Evolutionary conservation across 2,329 filamentous ascomycete species (phyloP), one percentile per base, ranked within the genome.

Genomic region (Fusarium irregulare): DNA sequence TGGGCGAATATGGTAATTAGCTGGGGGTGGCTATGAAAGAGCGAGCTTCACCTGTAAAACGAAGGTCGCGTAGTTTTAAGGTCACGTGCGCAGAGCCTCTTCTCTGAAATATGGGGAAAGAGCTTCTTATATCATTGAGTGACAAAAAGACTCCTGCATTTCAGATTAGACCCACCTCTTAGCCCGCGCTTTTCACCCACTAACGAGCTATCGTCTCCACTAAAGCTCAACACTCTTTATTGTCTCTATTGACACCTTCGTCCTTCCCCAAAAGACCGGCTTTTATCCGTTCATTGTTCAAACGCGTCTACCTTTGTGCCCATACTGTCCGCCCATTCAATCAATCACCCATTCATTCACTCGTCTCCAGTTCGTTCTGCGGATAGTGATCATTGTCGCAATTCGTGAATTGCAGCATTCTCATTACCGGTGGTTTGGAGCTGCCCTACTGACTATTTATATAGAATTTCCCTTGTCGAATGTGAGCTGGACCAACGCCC

Each of bases 21-120:
- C 73, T 74, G 62, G 66, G 57, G 59, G 60, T 66, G 68, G 60
- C 69, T 70, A 69, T 74, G 70, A 67, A 77, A 68, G 73, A 77
- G 71, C 73, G 69, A 80, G 76, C 74, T 79, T 74, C 60, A 70
- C 55, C 57, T 69, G 61, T 46, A 73, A 68, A 74, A 76, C 64
- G 75, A 68, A 75, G 64, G 73, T 76, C 76, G 78, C 78, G 80
- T 77, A 80, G 76, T 78, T 82, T 82, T 81, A 79, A 78, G 76
- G 79, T 83, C 81, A 83, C 81, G 81, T 83, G 81, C 79, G 37
- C 23, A 50, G 71, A 70, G 68, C 73, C 66, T 67, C 67, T 58
- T 57, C 41, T 45, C 40, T 50, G 21, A 37, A 49, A 48, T 28
- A 44, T 59, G 34, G 47, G 45, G 27, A 28, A 25, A 25, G 30